Base-by-base conservation (phyloP, 2,329 filamentous ascomycete species). In the Cladobotryum mycophilum region DNA sequence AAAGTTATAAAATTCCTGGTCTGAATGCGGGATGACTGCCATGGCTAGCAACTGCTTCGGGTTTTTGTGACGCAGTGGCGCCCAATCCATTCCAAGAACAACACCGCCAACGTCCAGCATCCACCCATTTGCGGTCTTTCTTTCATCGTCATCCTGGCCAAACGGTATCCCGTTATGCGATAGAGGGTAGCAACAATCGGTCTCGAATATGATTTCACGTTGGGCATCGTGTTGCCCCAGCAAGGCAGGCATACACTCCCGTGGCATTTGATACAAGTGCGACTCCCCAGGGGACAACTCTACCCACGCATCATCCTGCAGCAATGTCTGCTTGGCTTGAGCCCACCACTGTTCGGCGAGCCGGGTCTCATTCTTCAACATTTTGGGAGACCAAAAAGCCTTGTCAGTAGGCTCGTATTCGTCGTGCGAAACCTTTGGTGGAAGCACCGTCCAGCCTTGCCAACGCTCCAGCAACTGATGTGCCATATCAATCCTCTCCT, bases 51-150 rank as follows among this genome's bases (percentile, higher is more conserved):
- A 60, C 58, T 81, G 78, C 3, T 68, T 61, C 6, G 64, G 58
- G 15, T 66, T 60, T 9, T 63, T 63, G 3, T 61, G 58, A 2
- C 64, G 56, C 8, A 56, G 53, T 2, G 75, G 73, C 1, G 73
- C 75, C 80, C 80, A 83, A 43, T 71, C 73, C 62, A 82, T 73
- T 22, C 72, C 67, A 4, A 76, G 62, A 4, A 79, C 72, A 13
- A 80, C 69, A 45, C 79, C 79, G 11, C 76, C 78, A 0, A 73
- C 68, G 52, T 83, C 75, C 13, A 83, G 58, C 55, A 81, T 65
- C 76, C 76, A 81, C 4, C 76, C 78, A 63, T 55, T 69, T 55
- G 57, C 59, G 25, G 55, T 45, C n/a, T 61, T 63, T 33, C 54
- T 49, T 11, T 56, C 51, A 6, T 52, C 45, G 2, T 56, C 47